These are phyloP conservation scores for Musa schizocarpa DNA, from an alignment of 176 grass and related monocot genomes.

Conservation along the genomic window DNA sequence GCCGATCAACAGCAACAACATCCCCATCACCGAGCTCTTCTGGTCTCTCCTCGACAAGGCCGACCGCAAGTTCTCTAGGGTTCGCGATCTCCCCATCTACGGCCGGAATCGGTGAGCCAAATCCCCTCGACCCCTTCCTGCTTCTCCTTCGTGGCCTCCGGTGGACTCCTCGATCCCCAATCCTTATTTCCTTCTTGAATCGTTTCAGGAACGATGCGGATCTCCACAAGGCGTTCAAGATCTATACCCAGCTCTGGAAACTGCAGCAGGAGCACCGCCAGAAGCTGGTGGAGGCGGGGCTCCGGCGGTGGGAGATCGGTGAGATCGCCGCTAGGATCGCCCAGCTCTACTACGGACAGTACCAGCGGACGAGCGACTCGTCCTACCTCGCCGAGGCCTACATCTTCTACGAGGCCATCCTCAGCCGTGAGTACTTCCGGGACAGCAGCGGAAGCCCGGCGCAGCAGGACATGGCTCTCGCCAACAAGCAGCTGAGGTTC, in stretches of 20 bases:
- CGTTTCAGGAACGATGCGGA: slow-evolving; percentile 32
- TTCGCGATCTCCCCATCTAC: slow-evolving; percentile 66
- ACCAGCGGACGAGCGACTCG: slow-evolving; percentile 71
- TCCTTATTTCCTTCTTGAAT: not conserved
- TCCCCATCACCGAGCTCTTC: slow-evolving; percentile 58
- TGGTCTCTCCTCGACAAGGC: slow-evolving; percentile 92
- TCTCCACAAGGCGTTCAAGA: slow-evolving; percentile 84
- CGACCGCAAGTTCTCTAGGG: slow-evolving; percentile 75
- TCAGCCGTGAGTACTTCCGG: slow-evolving; percentile 71
- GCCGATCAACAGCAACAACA: slow-evolving; percentile 23
- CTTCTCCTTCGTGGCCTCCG: too few species aligned
- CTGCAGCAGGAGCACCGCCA: slow-evolving; percentile 85
- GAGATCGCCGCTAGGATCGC: slow-evolving; percentile 93
- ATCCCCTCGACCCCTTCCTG: not conserved
- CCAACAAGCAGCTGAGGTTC: slow-evolving; percentile 80
- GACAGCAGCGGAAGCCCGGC: slow-evolving; percentile 18
- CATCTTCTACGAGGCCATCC: slow-evolving; percentile 94
- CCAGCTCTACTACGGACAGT: slow-evolving; percentile 89
- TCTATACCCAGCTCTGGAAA: slow-evolving; percentile 84
- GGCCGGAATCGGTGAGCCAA: slow-evolving; percentile 45
- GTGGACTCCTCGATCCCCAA: not conserved
- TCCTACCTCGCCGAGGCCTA: slow-evolving; percentile 76
- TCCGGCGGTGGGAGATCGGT: slow-evolving; percentile 79
- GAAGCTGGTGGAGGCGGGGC: slow-evolving; percentile 67
- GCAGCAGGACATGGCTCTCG: slow-evolving; percentile 34